These are phyloP conservation scores for Pseudogymnoascus sp. DNA, from an alignment of 2,329 filamentous ascomycete species.

Conservation along the genomic window DNA sequence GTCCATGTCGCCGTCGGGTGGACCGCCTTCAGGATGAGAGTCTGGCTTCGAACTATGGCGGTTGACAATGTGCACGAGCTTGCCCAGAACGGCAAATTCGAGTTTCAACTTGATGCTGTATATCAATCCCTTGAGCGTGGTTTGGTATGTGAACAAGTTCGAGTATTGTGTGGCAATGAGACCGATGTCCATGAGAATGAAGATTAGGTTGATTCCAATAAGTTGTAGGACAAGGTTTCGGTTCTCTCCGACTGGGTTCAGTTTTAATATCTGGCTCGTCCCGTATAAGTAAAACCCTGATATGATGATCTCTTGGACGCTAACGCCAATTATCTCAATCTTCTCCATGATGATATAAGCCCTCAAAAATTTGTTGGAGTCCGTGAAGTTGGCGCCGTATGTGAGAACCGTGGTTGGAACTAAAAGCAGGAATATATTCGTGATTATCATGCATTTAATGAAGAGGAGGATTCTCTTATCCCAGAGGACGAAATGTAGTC, in stretches of 20 bases:
- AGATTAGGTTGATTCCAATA: constrained; percentile 38
- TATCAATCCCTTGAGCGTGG: constrained; percentile 31
- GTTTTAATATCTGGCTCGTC: constrained; percentile 25
- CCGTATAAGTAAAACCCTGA: constrained; percentile 45
- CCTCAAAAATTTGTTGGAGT: constrained; percentile 23
- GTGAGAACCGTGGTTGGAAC: constrained; percentile 42
- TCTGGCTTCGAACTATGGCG: background rate
- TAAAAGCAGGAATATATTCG: constrained; percentile 40
- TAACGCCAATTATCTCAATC: constrained; percentile 37
- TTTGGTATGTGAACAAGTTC: constrained; percentile 30
- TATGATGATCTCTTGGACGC: constrained; percentile 37
- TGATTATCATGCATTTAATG: constrained; percentile 44
- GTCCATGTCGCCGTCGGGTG: background rate
- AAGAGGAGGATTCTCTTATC: constrained; percentile 37
- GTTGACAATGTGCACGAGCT: background rate
- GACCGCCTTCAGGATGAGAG: background rate
- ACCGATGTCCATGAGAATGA: constrained; percentile 38
- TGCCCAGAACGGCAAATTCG: constrained; percentile 38
- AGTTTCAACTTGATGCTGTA: constrained; percentile 39
- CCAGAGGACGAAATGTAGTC: constrained; percentile 44
- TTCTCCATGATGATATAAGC: constrained; percentile 34
- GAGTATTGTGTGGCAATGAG: constrained; percentile 32
- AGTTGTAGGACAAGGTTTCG: constrained; percentile 34
- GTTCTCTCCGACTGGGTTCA: constrained; percentile 10
- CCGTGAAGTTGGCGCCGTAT: constrained; percentile 27